These are phyloP conservation scores for Persicaria maculosa DNA, from an alignment of 148 eudicot genomes.

Conservation along the genomic window DNA sequence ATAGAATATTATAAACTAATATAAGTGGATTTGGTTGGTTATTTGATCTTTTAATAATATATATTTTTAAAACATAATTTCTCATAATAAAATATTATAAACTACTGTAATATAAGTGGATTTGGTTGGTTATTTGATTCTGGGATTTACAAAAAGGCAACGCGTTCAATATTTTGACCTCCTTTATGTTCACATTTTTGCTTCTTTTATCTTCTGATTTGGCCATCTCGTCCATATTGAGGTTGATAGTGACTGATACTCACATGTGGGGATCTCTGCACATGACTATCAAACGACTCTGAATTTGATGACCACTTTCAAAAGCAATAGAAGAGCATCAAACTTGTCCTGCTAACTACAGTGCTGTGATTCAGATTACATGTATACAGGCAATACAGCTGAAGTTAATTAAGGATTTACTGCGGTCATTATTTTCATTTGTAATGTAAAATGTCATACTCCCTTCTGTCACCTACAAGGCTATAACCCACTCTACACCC, in stretches of 20 bases:
- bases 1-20: no score
- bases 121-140: background rate
- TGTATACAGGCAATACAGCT: background rate
- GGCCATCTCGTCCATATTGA: background rate
- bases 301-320: constrained; percentile 6
- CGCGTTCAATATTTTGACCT: background rate
- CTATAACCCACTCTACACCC: no score
- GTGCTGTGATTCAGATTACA: background rate
- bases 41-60: no score
- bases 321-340: background rate
- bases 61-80: no score
- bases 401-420: background rate
- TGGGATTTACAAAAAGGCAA: background rate
- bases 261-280: constrained; percentile 9
- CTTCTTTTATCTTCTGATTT: background rate
- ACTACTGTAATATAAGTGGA: background rate
- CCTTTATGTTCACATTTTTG: background rate
- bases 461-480: no score
- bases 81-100: no score
- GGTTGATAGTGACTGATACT: background rate
- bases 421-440: background rate
- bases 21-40: no score
- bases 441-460: no score
- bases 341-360: background rate
- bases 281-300: background rate